Evolutionary conservation across 257 asterid species (phyloP), one percentile per base, ranked within the genome.

Genomic region (Jaltomata sinuosa): DNA sequence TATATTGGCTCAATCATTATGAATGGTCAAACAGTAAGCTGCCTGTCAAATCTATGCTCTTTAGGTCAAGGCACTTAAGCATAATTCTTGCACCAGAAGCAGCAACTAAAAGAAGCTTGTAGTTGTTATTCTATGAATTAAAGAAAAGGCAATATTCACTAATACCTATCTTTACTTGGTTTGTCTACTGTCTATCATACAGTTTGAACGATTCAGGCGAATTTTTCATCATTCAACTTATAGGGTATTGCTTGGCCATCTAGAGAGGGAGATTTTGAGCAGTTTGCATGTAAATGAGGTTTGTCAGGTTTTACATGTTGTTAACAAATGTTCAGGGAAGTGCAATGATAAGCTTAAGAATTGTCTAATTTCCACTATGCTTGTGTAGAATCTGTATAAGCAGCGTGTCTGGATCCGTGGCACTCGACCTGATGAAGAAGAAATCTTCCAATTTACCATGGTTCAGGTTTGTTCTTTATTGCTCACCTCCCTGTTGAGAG

Each of bases 391-490:
- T 84, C 83, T 91, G 89, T 94, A 88, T 72, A 96, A 92, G 89
- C 94, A 96, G 84, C 91, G 98, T 79, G 92, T 96, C 86, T 93
- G 97, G 99, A 62, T 96, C 59, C 90, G 92, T 79, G 98, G 99
- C 84, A 89, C 97, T 87, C 92, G 99, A 22, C 99, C 98, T 1
- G 98, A 96, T 84, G 98, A 96, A 85, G 99, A 94, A 88, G 98
- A 93, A 88, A 84, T 83, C 83, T 94, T 94, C 85, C 97, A 94
- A 82, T 90, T 94, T 71, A 92, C 98, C 19, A 92, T 94, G 99
- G 84, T 89, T 90, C 99, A 94, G 98, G 98, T 94, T 36, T 72
- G 80, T 81, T 52, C 72, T 65, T 29, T 79, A 59, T 76, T 49
- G 10, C 81, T 15, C 62, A 9, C 62, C 54, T 83, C 80, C 85